phyloP scores from a whole-genome alignment of 2,329 filamentous ascomycete genomes.

The Fusarium sp. region DNA sequence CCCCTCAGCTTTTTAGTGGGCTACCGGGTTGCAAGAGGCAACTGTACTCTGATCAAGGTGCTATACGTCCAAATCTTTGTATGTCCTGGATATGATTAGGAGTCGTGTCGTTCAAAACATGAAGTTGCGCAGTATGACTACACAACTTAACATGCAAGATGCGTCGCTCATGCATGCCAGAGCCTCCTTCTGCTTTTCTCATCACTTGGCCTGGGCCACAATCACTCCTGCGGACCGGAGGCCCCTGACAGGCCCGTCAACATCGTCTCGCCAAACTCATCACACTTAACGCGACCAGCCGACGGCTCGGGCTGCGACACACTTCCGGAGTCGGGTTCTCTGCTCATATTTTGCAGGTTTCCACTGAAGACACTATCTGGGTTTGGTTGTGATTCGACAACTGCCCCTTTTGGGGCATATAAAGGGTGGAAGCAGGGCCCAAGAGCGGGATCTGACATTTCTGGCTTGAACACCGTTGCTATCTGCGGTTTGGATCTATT shows the following conservation, averaged over 20 bases:
- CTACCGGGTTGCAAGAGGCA: slow-evolving; percentile 8
- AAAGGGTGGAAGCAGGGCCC: slow-evolving; percentile 15
- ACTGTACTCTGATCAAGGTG: slow-evolving; percentile 13
- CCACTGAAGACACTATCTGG: slow-evolving; percentile 3
- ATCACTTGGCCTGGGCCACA: background rate
- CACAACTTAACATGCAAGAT: background rate
- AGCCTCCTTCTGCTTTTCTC: background rate
- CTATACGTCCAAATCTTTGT: slow-evolving; percentile 14
- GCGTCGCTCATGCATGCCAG: background rate
- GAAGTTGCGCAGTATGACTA: slow-evolving; percentile 6
- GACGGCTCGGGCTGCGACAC: slow-evolving; percentile 33
- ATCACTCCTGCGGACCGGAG: slow-evolving; percentile 9
- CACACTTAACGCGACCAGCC: slow-evolving; percentile 37
- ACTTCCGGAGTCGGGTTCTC: slow-evolving; percentile 14
- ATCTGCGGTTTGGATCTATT: slow-evolving; percentile 5
- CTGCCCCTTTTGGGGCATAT: background rate
- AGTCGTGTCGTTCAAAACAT: background rate
- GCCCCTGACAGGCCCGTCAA: slow-evolving; percentile 12
- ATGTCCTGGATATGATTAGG: slow-evolving; percentile 15
- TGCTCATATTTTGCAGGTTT: slow-evolving; percentile 5
- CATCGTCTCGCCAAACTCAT: slow-evolving; percentile 22
- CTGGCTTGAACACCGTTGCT: slow-evolving; percentile 36
- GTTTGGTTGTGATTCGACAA: slow-evolving; percentile 1
- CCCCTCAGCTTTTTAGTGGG: slow-evolving; percentile 24
- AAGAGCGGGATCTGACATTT: slow-evolving; percentile 12